phyloP scores from a whole-genome alignment of 148 eudicot species.

The Polygonum maritimum region DNA sequence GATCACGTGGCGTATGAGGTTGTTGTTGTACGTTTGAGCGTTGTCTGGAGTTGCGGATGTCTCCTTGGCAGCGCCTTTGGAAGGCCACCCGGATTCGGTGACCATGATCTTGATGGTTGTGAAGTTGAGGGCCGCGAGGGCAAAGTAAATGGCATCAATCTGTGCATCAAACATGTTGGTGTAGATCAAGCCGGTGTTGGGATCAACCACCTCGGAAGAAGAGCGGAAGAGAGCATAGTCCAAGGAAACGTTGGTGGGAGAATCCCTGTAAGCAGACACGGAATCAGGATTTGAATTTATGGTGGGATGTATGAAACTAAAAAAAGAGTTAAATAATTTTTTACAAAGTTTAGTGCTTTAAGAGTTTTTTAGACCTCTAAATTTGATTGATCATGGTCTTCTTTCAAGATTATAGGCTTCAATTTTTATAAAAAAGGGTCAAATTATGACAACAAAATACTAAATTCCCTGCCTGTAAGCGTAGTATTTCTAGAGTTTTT shows the following conservation, averaged over 20 bases:
- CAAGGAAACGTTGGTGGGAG: conserved; percentile 64
- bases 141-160: conserved; percentile 77
- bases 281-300: too few relatives aligned
- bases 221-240: conserved; percentile 83
- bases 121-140: conserved; percentile 63
- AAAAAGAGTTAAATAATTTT: too few relatives aligned
- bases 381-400: too few relatives aligned
- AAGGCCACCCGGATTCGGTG: conserved; percentile 98
- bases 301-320: too few relatives aligned
- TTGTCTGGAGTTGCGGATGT: conserved; percentile 84
- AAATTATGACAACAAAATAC: too few relatives aligned
- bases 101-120: conserved; percentile 78
- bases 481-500: too few relatives aligned
- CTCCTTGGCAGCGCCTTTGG: conserved; percentile 78
- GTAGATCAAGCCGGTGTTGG: conserved; percentile 83
- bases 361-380: too few relatives aligned
- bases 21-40: conserved; percentile 78
- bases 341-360: too few relatives aligned
- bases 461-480: conserved; percentile 38
- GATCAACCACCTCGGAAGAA: conserved; percentile 86
- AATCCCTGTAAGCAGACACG: conserved; percentile 55
- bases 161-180: conserved; percentile 95
- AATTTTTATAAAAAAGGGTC: too few relatives aligned
- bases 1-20: conserved; percentile 74
- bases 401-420: too few relatives aligned